Conservation (phyloP, 1,139 yeast species). For the Suhomyces chickasaworum region DNA sequence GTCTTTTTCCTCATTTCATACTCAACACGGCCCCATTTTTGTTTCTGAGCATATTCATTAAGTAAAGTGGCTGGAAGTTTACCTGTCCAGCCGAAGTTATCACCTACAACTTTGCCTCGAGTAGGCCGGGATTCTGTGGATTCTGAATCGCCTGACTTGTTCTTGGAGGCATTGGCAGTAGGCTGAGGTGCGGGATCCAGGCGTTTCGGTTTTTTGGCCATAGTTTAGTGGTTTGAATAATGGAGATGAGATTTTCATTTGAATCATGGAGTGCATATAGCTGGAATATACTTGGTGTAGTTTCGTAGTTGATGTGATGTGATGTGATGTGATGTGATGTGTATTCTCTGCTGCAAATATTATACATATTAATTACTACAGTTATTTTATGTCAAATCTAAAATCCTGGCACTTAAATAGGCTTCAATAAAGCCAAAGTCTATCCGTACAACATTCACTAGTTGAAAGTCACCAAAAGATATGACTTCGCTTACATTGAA, state of each 20-base stretch:
- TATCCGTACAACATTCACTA: too few relatives aligned
- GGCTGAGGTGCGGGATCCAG: slow-evolving; percentile 1
- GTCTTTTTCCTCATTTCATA: slow-evolving; percentile 62
- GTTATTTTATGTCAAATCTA: too few relatives aligned
- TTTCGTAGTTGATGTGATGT: too few relatives aligned
- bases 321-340: too few relatives aligned
- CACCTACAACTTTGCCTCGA: slow-evolving; percentile 48
- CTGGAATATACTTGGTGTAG: neutral
- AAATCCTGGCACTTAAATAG: too few relatives aligned
- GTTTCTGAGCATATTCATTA: slow-evolving; percentile 86
- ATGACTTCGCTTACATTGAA: too few relatives aligned
- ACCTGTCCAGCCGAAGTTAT: slow-evolving; percentile 82
- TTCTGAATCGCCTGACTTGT: slow-evolving; percentile 1
- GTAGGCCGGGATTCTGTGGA: slow-evolving; percentile 36
- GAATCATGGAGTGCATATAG: neutral
- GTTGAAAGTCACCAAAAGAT: too few relatives aligned
- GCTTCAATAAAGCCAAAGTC: too few relatives aligned
- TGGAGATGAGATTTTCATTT: neutral
- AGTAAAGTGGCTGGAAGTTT: slow-evolving; percentile 85
- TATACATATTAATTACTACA: too few relatives aligned
- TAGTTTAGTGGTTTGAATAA: neutral
- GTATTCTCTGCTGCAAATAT: too few relatives aligned
- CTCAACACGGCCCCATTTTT: slow-evolving; percentile 84
- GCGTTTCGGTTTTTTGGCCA: slow-evolving; percentile 12
- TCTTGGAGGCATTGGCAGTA: neutral